Evolutionary conservation across 2,329 filamentous ascomycete species (phyloP).

Genomic region (Trichoderma endophyticum): DNA sequence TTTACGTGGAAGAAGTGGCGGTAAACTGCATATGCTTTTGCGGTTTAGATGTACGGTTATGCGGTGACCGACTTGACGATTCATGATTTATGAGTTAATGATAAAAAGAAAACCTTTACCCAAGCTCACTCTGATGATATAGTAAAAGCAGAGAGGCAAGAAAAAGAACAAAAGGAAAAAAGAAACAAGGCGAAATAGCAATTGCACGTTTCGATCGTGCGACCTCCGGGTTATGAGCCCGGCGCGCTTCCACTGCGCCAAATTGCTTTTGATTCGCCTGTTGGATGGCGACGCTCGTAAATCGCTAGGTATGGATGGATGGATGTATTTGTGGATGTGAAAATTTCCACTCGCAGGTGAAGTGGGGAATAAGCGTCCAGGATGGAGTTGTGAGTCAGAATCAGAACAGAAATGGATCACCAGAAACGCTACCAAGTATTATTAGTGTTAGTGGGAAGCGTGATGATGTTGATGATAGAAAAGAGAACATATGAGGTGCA

Average conservation of each 20-base stretch:
- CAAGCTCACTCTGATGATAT: not conserved
- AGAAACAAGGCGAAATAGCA: not conserved
- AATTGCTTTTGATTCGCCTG: constrained; percentile 25
- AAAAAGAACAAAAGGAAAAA: not conserved
- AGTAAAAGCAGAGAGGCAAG: not conserved
- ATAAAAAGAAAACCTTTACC: not conserved
- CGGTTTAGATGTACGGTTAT: not conserved
- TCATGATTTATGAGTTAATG: not conserved
- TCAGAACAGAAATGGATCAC: not conserved
- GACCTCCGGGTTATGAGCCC: constrained; percentile 31
- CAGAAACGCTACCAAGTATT: not conserved
- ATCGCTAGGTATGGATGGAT: not conserved
- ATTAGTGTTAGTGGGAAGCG: not conserved
- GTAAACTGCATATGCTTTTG: not conserved
- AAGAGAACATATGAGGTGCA: not conserved
- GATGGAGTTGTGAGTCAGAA: not conserved
- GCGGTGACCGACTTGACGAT: not conserved
- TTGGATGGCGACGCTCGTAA: not conserved
- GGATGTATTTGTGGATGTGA: not conserved
- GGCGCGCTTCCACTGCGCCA: constrained; percentile 31
- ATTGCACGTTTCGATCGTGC: constrained; percentile 28
- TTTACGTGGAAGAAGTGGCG: constrained; percentile 11
- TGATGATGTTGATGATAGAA: not conserved
- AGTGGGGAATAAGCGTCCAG: constrained; percentile 3
- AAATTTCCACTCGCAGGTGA: not conserved